These are phyloP conservation scores for Aspergillus caelatus DNA, from an alignment of 2,329 filamentous ascomycete genomes.

Conservation along the genomic window DNA sequence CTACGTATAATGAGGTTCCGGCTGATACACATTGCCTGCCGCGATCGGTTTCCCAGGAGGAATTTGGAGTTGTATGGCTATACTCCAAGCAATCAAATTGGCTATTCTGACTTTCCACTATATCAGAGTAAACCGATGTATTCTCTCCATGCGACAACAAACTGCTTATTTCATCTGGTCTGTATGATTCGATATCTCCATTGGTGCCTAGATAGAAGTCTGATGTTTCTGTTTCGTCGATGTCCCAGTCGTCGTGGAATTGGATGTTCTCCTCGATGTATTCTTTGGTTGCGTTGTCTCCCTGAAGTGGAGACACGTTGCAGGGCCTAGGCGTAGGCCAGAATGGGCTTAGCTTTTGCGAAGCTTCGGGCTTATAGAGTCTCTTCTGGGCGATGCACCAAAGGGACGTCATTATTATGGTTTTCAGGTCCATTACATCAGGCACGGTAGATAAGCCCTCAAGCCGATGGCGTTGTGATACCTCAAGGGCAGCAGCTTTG, in stretches of 20 bases:
- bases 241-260: not conserved
- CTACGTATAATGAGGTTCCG: not conserved
- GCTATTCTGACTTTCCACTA: not conserved
- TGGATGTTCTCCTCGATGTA: slow-evolving; percentile 1
- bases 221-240: not conserved
- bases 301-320: too few species aligned
- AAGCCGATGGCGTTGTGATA: not conserved
- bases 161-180: not conserved
- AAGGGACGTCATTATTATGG: slow-evolving; percentile 31
- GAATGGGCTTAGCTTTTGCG: slow-evolving; percentile 11
- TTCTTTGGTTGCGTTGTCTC: not conserved
- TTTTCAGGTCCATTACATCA: slow-evolving; percentile 9
- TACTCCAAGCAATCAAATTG: not conserved
- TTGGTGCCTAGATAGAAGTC: slow-evolving; percentile 11
- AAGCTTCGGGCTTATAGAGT: slow-evolving; percentile 22
- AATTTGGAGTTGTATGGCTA: not conserved
- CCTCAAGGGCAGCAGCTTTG: slow-evolving; percentile 17
- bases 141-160: slow-evolving; percentile 10
- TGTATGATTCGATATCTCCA: not conserved
- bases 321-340: not conserved
- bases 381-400: slow-evolving; percentile 37
- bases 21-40: not conserved
- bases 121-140: not conserved
- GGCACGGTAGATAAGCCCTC: not conserved
- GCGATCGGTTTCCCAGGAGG: not conserved